phyloP scores from a whole-genome alignment of 257 asterid genomes.

The Gentiana dahurica region DNA sequence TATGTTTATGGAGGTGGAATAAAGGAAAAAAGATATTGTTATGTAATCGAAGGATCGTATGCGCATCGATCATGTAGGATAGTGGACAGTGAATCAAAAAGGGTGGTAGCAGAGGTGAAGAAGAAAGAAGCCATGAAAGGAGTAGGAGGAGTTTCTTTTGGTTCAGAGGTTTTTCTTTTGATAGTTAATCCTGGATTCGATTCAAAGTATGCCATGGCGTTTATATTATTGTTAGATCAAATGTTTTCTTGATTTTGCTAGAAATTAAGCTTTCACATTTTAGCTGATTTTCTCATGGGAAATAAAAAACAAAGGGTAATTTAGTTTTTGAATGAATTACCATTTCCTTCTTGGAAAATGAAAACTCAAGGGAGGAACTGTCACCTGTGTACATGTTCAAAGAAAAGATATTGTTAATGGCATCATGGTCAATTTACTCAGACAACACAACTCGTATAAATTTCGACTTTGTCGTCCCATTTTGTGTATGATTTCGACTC shows the following conservation, averaged over 20 bases:
- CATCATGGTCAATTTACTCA: too few relatives aligned
- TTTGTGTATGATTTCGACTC: too few relatives aligned
- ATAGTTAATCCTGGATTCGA: conserved; percentile 19
- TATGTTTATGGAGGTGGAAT: conserved; percentile 28
- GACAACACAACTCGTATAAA: too few relatives aligned
- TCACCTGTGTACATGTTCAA: too few relatives aligned
- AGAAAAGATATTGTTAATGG: too few relatives aligned
- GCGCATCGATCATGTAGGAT: conserved; percentile 47
- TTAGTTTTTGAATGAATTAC: too few relatives aligned
- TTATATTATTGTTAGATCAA: conserved; percentile 20
- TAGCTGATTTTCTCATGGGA: too few relatives aligned
- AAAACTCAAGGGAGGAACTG: too few relatives aligned
- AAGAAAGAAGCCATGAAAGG: conserved; percentile 34
- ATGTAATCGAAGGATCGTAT: conserved; percentile 60
- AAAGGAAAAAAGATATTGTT: conserved; percentile 22
- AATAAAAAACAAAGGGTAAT: too few relatives aligned
- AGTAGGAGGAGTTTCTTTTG: conserved; percentile 42
- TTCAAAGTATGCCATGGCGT: conserved; percentile 26
- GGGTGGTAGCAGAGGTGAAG: conserved; percentile 57
- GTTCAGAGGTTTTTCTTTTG: conserved; percentile 25
- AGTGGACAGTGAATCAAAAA: conserved; percentile 36
- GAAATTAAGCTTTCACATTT: too few relatives aligned
- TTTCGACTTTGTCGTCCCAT: too few relatives aligned
- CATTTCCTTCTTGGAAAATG: too few relatives aligned
- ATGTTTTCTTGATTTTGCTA: conserved; percentile 16